Conservation (phyloP, 495 filamentous ascomycete genomes). For the Neurospora sp. region DNA sequence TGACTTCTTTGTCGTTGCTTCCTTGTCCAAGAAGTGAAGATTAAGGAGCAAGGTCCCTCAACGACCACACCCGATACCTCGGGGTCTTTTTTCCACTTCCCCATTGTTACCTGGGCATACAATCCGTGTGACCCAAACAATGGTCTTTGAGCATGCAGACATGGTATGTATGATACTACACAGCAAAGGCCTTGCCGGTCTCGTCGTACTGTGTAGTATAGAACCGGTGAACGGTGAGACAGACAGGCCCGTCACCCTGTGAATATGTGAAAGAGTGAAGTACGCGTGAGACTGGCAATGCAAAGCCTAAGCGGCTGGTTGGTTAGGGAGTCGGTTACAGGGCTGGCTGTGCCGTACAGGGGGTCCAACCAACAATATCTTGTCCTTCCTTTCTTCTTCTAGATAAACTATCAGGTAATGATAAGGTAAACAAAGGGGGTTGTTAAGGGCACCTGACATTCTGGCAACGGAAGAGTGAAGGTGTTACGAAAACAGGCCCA, state of each 20-base stretch:
- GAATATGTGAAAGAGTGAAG: not conserved
- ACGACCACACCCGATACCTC: not conserved
- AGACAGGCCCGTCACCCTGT: not conserved
- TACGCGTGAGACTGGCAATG: not conserved
- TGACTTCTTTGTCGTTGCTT: not conserved
- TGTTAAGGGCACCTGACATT: not conserved
- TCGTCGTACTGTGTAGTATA: not conserved
- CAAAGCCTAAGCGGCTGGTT: not conserved
- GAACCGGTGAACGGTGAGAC: not conserved
- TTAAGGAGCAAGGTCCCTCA: no score
- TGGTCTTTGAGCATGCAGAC: not conserved
- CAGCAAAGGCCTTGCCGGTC: not conserved
- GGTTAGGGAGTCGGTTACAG: not conserved
- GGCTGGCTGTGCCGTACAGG: not conserved
- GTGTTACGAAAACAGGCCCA: not conserved
- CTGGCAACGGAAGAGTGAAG: no score
- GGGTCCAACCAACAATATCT: not conserved
- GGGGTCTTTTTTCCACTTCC: not conserved
- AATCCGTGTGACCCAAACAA: not conserved
- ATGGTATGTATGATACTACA: no score
- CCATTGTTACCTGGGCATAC: not conserved
- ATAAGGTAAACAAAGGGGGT: not conserved
- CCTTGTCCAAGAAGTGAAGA: not conserved
- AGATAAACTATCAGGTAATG: not conserved
- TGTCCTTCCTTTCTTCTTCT: not conserved